Evolutionary conservation across 768 basidiomycete species (phyloP).

Genomic region (Exidia glandulosa): DNA sequence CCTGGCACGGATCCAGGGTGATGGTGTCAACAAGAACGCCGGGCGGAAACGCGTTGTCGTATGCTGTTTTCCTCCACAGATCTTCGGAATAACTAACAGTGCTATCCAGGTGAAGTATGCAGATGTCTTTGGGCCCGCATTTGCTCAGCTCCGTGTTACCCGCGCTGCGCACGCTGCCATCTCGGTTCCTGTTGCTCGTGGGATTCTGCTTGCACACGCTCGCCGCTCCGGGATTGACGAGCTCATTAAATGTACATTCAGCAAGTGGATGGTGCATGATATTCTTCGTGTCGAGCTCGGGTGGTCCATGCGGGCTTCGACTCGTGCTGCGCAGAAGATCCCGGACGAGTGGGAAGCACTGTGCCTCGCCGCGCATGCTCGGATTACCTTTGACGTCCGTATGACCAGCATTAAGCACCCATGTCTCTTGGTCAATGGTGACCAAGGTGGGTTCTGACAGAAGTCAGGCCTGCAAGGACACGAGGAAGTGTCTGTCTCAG

Average conservation of each 20-base stretch:
- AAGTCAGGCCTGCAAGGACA: too few relatives aligned
- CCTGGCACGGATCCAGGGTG: too few relatives aligned
- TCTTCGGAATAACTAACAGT: neutral
- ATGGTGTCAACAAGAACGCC: neutral
- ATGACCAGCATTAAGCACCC: slow-evolving; percentile 2
- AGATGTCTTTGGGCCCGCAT: neutral
- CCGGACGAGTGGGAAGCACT: slow-evolving; percentile 8
- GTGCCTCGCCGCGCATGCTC: slow-evolving; percentile 10
- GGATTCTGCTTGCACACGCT: neutral
- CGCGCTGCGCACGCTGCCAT: neutral
- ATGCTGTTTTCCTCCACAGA: neutral
- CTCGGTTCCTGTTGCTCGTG: neutral
- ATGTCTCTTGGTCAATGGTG: slow-evolving; percentile 12
- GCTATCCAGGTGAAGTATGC: neutral
- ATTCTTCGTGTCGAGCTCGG: neutral
- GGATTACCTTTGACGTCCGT: slow-evolving; percentile 11
- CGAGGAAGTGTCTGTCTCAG: too few relatives aligned
- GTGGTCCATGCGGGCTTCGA: slow-evolving; percentile 3
- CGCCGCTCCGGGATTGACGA: neutral
- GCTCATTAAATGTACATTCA: neutral
- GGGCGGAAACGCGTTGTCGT: neutral
- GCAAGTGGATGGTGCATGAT: neutral
- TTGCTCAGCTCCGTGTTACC: neutral
- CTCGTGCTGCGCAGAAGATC: slow-evolving; percentile 11
- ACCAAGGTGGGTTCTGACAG: slow-evolving; percentile 13